phyloP scores from a whole-genome alignment of 2,329 filamentous ascomycete genomes.

The Pseudogymnoascus sp. region DNA sequence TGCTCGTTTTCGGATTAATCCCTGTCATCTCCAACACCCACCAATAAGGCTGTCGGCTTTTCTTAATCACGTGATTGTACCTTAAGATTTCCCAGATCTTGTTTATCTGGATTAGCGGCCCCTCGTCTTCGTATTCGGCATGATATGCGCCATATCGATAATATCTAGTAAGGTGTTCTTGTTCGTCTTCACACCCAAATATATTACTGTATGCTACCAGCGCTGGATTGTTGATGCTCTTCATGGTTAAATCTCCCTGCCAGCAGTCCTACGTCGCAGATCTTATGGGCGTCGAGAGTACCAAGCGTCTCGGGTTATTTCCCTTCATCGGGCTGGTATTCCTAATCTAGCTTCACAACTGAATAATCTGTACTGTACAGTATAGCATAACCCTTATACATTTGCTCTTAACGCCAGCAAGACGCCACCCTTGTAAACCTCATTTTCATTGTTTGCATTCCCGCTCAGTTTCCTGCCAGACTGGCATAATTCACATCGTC shows the following conservation, averaged over 20 bases:
- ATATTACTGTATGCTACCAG: neutral
- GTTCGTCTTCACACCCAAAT: neutral
- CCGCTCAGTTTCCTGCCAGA: constrained; percentile 67
- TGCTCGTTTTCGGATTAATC: constrained; percentile 7
- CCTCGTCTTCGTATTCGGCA: constrained; percentile 6
- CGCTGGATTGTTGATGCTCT: neutral
- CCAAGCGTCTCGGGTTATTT: neutral
- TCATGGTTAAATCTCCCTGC: neutral
- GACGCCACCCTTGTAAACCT: neutral
- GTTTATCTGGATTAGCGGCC: constrained; percentile 2
- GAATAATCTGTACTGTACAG: neutral
- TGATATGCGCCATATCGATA: neutral
- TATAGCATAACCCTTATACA: neutral
- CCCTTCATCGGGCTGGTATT: neutral
- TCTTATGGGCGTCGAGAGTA: neutral
- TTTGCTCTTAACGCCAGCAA: constrained; percentile 1
- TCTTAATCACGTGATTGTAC: neutral
- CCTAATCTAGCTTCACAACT: neutral
- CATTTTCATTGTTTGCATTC: neutral
- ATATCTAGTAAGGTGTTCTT: neutral
- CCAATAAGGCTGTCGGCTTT: neutral
- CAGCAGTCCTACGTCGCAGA: neutral
- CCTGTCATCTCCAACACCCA: neutral
- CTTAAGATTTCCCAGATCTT: neutral
- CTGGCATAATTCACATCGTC: constrained; percentile 78